Percentiles rank a stretch among this genome's conserved stretches.
Evolutionary conservation across 176 grass and related monocot genomes (phyloP).

Genomic region (Ananas comosus): DNA sequence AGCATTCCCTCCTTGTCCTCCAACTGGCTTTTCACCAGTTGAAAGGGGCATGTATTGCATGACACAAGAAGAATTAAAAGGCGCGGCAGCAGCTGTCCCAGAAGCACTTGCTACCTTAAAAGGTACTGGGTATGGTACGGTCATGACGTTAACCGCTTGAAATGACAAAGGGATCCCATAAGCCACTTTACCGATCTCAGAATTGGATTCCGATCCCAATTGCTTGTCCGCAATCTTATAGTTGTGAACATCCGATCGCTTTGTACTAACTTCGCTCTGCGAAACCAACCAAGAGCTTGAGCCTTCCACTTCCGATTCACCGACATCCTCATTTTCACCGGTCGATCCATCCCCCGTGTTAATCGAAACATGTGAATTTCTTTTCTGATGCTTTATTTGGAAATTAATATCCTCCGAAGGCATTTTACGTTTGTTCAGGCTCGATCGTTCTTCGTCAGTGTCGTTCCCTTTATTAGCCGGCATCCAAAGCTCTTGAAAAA

Average conservation of each 20-base stretch:
- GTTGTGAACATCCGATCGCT: slow-evolving; percentile 38
- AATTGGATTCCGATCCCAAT: slow-evolving; percentile 43
- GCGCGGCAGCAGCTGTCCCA: slow-evolving; percentile 25
- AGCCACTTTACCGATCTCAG: slow-evolving; percentile 24
- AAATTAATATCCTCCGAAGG: slow-evolving; percentile 47
- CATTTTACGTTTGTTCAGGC: slow-evolving; percentile 32
- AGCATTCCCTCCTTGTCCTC: slow-evolving; percentile 23
- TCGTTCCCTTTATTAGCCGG: slow-evolving; percentile 31
- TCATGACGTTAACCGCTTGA: slow-evolving; percentile 34
- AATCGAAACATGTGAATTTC: slow-evolving; percentile 62
- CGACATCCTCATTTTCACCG: slow-evolving; percentile 96
- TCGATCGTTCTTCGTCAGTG: slow-evolving; percentile 43
- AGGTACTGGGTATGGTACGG: slow-evolving; percentile 35
- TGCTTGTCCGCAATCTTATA: slow-evolving; percentile 36
- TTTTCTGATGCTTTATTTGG: slow-evolving; percentile 56
- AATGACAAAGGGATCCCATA: slow-evolving; percentile 34
- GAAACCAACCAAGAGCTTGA: slow-evolving; percentile 84
- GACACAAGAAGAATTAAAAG: slow-evolving; percentile 33
- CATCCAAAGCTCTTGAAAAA: slow-evolving; percentile 38
- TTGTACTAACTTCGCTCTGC: slow-evolving; percentile 48
- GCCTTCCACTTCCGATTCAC: slow-evolving; percentile 80
- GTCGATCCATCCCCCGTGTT: slow-evolving; percentile 74
- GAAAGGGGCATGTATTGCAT: slow-evolving; percentile 48
- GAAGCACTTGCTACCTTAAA: slow-evolving; percentile 33
- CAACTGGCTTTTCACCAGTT: slow-evolving; percentile 28